Base-by-base conservation (phyloP, 441 rosid genomes). In the Gossypium davidsonii region DNA sequence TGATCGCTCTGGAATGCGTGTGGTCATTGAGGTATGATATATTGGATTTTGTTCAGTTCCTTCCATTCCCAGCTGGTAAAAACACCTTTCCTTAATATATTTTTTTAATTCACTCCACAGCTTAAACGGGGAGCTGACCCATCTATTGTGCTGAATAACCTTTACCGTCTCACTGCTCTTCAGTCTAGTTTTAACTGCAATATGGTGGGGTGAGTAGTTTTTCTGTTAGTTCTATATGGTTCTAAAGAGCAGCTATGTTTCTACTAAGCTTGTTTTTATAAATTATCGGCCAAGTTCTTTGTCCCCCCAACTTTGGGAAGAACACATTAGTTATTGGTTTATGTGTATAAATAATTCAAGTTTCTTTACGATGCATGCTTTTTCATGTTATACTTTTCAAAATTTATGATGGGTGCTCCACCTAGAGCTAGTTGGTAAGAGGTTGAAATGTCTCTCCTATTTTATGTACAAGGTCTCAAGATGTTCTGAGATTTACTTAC, bases 101-200 rank as follows among this genome's bases (percentile, higher is more conserved):
- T 39, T 71, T 4, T 53, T 23, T 23, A 37, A 9, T 44, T 21
- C 74, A 59, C n/a, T 62, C 65, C 44, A 72, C 85, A 94, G 98
- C 84, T 94, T 76, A 94, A 94, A 81, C 87, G 97, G 57, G 97
- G 91, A 77, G 87, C 84, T 18, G 93, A 94, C 71, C 87, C 98
- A 39, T 83, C 87, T 57, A 87, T 95, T 77, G 90, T 92, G 74
- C 80, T 92, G 58, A 95, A 95, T 68, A 95, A 89, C 73, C 94
- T 95, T 76, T 94, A 85, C 82, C 91, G 96, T 60, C 90, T 87
- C 39, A 92, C 99, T 52, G 88, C 98, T 78, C 93, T 95, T 58
- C 99, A 95, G 80, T 91, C 98, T 73, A 86, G 96, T 80, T 95
- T 95, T 80, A 91, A 90, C 82, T 95, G 98, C 90, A 95, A 95